These are phyloP conservation scores for Papiliotrema terrestris DNA, from an alignment of 1,284 basidiomycete species.

Conservation along the genomic window DNA sequence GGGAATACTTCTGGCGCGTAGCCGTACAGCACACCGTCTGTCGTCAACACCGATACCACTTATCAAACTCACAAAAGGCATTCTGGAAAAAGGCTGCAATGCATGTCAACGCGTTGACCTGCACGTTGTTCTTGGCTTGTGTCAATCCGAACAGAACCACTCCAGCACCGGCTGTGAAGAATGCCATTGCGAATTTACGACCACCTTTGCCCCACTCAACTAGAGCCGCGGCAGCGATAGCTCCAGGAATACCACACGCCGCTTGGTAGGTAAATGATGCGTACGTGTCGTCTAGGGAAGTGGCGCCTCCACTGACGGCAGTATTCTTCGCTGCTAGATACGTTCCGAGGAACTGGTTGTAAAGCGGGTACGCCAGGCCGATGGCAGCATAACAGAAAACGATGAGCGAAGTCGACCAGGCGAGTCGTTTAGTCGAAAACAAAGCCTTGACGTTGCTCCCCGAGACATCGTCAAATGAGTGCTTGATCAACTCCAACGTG, in stretches of 20 bases:
- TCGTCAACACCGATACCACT: conserved; percentile 16
- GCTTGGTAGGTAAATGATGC: conserved; percentile 54
- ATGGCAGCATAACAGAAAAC: conserved; percentile 59
- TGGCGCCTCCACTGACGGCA: conserved; percentile 19
- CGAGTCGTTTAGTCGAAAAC: conserved; percentile 55
- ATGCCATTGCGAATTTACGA: conserved; percentile 55
- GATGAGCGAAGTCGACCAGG: conserved; percentile 56
- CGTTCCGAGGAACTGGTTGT: conserved; percentile 55
- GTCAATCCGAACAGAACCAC: conserved; percentile 64
- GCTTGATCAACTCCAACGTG: conserved; percentile 44
- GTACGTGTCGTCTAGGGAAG: conserved; percentile 49
- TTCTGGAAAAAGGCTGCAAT: conserved; percentile 55
- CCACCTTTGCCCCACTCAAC: conserved; percentile 57
- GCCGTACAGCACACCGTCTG: conserved; percentile 61
- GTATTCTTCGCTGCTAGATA: conserved; percentile 52
- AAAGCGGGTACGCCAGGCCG: conserved; percentile 56
- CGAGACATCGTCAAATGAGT: conserved; percentile 51
- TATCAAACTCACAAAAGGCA: conserved; percentile 25
- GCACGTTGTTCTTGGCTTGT: conserved; percentile 53
- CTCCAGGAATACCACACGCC: conserved; percentile 58
- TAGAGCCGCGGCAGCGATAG: conserved; percentile 56
- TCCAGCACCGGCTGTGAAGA: conserved; percentile 56
- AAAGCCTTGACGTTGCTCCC: conserved; percentile 56
- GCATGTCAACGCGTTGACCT: conserved; percentile 58
- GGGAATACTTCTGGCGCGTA: conserved; percentile 66